Evolutionary conservation across 352 stramenopile species (phyloP).

Genomic region (Pythium phragmitis): DNA sequence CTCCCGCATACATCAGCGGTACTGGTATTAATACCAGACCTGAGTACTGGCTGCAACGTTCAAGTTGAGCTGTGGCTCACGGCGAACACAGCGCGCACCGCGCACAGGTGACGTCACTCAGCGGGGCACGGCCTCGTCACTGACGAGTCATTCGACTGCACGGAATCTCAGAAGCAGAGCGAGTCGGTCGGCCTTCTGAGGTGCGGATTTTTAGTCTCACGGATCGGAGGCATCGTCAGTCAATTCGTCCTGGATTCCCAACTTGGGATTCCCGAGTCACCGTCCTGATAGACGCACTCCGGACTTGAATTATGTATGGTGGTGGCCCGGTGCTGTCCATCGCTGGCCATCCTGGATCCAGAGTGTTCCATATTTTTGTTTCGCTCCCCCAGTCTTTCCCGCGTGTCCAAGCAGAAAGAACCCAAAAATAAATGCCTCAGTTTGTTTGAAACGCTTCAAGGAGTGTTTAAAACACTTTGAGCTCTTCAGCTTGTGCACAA

Average conservation of each 20-base stretch:
- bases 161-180: no score
- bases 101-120: neutral
- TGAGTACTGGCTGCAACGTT: neutral
- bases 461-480: no score
- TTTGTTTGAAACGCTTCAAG: neutral
- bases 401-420: neutral
- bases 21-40: neutral
- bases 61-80: neutral
- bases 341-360: neutral
- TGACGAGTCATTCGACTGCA: no score
- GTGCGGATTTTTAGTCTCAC: no score
- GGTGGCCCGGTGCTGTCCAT: neutral
- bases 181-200: neutral
- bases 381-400: neutral
- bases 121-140: neutral
- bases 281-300: neutral
- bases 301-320: neutral
- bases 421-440: neutral
- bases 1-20: no score
- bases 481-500: neutral
- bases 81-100: neutral
- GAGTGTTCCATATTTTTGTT: slow-evolving; percentile 1
- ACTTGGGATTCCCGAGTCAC: no score
- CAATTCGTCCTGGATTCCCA: no score
- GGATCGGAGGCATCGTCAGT: no score